Evolutionary conservation across 805 yeast species (phyloP), one percentile per base, ranked within the genome.

Genomic region (Lipomyces sp.): DNA sequence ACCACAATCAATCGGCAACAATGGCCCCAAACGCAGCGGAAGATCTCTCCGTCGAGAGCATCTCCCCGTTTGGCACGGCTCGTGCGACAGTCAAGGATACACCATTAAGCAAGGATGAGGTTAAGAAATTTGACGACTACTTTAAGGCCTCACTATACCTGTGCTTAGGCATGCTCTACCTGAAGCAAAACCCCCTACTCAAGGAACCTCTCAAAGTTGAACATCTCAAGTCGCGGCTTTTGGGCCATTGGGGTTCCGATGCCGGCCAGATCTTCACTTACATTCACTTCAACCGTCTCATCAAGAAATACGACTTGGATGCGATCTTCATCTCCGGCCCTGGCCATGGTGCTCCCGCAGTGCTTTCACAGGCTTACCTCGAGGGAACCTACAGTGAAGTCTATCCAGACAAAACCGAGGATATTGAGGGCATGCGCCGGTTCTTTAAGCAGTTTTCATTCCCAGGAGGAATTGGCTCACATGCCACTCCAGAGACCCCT

Each of bases 191-290:
- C 13, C 59, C 59, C 48, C 59, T 55, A 30, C 59, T 55, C 53
- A 13, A 15, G 32, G 59, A 55, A 4, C 59, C 59, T 39, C 59
- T 55, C 59, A 34, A 55, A 6, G 59, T 39, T 32, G 48, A 39
- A 29, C 59, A 55, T 11, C 42, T 55, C 53, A 55, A 55, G 32
- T 34, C 37, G 42, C 59, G 59, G 30, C 59, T 55, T 11, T 39
- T 55, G 42, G 59, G 59, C 15, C 59, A 55, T 10, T 55, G 59
- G 59, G 59, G 59, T 55, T 55, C 59, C 24, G 59, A 55, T 55
- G 59, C 59, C 34, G 59, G 59, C 29, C 59, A 55, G 53, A 55
- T 55, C 59, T 55, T 55, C 54, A 55, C 59, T 39, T 55, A 55
- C 59, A 55, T 55, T 30, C 59, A 55, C 59, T 55, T 55, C 37